Evolutionary conservation across 2,329 filamentous ascomycete species (phyloP).

Genomic region (Ceratocystis variospora): DNA sequence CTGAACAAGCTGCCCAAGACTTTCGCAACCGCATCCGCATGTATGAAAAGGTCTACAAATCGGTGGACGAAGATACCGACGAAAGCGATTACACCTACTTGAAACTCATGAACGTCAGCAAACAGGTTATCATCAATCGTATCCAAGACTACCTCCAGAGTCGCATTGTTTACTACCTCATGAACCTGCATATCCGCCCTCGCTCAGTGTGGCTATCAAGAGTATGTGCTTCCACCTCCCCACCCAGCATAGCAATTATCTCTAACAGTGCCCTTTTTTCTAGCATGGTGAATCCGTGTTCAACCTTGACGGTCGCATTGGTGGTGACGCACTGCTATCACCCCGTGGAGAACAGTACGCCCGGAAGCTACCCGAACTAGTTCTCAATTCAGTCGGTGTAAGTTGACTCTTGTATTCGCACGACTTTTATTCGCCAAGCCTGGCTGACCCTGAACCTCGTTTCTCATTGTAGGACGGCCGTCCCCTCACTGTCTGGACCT

Average conservation of each 20-base stretch:
- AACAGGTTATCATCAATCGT: slow-evolving; percentile 93
- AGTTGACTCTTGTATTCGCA: slow-evolving; percentile 25
- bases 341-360: slow-evolving; percentile 79
- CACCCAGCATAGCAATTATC: too few species aligned
- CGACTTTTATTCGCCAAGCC: not conserved
- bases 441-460: slow-evolving; percentile 18
- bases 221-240: slow-evolving; percentile 40
- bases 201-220: slow-evolving; percentile 93
- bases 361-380: slow-evolving; percentile 66
- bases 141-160: slow-evolving; percentile 96
- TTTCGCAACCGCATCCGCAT: slow-evolving; percentile 91
- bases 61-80: slow-evolving; percentile 65
- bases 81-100: slow-evolving; percentile 85
- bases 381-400: slow-evolving; percentile 76
- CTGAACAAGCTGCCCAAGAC: slow-evolving; percentile 76
- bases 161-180: slow-evolving; percentile 92
- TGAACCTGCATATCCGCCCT: slow-evolving; percentile 96
- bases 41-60: slow-evolving; percentile 94
- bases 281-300: slow-evolving; percentile 90
- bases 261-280: not conserved
- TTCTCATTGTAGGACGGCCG: slow-evolving; percentile 38
- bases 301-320: slow-evolving; percentile 82
- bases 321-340: slow-evolving; percentile 80
- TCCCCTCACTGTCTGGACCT: slow-evolving; percentile 49
- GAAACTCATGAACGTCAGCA: slow-evolving; percentile 92